Evolutionary conservation across 805 yeast genomes (phyloP), one percentile per base, ranked within the genome.

Genomic region (Yarrowia hollandica): DNA sequence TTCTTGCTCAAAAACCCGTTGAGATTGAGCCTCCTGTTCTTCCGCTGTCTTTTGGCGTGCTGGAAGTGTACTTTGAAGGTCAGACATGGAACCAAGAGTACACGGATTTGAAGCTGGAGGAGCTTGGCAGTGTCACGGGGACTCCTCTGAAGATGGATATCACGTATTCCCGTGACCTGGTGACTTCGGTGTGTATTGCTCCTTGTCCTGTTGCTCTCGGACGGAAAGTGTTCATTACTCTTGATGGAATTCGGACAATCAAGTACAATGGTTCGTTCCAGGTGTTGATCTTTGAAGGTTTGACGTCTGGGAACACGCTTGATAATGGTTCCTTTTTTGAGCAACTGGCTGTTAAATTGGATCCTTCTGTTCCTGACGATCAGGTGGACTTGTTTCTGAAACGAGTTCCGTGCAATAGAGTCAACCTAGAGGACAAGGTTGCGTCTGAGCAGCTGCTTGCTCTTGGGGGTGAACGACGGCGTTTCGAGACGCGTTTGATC

Each of bases 51-150:
- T 30, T 44, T n/a, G 6, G 8, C 14, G 52, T 44, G 18, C 23
- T 14, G 2, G 55, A 48, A 11, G 2, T 48, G 14, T 48, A 48
- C 10, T 12, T 48, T 2, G 15, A 33, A 1, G 21, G 22, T 3
- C 39, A 48, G 30, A 48, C 25, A 4, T 48, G 39, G 39, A 33
- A 31, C 16, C 39, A 48, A 39, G 54, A 44, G 11, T 10, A 3
- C n/a, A 44, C 28, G 4, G 30, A 48, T 15, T 6, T 31, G 15
- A 18, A n/a, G n/a, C 8, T 21, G 25, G 30, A 31, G 39, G 18
- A n/a, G n/a, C n/a, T n/a, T n/a, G n/a, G n/a, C n/a, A n/a, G n/a
- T n/a, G n/a, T n/a, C n/a, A n/a, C n/a, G n/a, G n/a, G n/a, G n/a
- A n/a, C n/a, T 2, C 15, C 16, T 8, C 37, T 30, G 14, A 14